Evolutionary conservation across 306 rosid species (phyloP), one percentile per base, ranked within the genome.

Genomic region (Abrus precatorius): DNA sequence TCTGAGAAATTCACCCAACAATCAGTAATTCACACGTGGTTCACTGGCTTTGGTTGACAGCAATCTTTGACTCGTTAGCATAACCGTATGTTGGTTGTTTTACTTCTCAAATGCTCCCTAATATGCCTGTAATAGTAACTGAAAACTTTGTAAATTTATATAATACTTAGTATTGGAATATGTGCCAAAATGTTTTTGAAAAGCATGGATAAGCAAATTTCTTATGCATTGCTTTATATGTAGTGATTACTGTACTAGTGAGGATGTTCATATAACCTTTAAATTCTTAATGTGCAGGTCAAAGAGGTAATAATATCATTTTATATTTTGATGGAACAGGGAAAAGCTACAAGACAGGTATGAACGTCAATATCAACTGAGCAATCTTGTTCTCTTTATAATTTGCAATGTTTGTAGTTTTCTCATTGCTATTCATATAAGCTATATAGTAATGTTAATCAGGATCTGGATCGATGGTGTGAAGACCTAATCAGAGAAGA

Each of bases 231-330:
- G 13, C 40, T 63, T 79, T 33, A 38, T 72, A 48, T 60, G 67
- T 6, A 54, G 45, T 9, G 53, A 69, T 33, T 60, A 60, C 20
- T 32, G 13, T 60, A 60, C 27, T n/a, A 50, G 44, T 53, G 41
- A 74, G 3, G 57, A 54, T 20, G 20, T 20, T 20, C 20, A 20
- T 57, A 57, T 3, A 1, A 5, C 62, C 5, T 8, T 79, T 77
- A 27, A 40, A 30, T 69, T 69, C 64, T 68, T 77, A 50, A 53
- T 78, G 41, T 82, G 82, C 81, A 95, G 98, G 97, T 95, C 79
- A 95, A 92, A 87, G 99, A 95, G 88, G 97, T 95, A 69, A 90
- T 92, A 38, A 41, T 95, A 82, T 85, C 95, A 52, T 95, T 91
- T 86, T 95, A 78, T 70, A 87, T 95, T 81, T 69, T 95, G 84